Evolutionary conservation across 2,329 filamentous ascomycete species (phyloP), one percentile per base, ranked within the genome.

Genomic region (Cladophialophora carrionii): DNA sequence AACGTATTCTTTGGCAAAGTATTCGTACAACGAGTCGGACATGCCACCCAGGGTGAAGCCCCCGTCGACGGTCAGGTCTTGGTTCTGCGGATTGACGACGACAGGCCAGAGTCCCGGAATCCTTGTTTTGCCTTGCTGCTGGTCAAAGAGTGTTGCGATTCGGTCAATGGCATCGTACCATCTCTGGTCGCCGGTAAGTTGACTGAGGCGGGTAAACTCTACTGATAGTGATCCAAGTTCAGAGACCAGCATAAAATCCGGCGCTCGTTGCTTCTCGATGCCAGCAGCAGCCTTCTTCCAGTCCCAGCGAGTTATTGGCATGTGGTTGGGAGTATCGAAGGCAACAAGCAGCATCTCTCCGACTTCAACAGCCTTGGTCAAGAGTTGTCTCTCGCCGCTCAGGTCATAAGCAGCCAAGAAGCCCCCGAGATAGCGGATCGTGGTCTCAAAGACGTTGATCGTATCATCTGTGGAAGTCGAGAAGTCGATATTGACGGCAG

Each of bases 1-100:
- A 5, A 94, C 78, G 73, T 89, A 89, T 79, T 92, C 81, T 73
- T 87, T 86, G 0, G 83, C 82, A 14, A 87, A 74, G 68, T 85
- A 86, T 69, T 86, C 84, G 69, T 86, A 86, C 0, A 83, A 74
- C 6, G 82, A 85, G 72, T 86, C 84, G 2, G 81, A 79, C 78
- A 83, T 81, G 12, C 79, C 83, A n/a, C 84, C 84, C 64, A 87
- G 77, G 0, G 83, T 83, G 71, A 83, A 87, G 31, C 60, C 12
- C 24, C 34, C n/a, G 14, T 48, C 55, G 4, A 31, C 4, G 8
- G 34, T 29, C 32, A 37, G 55, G 12, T 52, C 24, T 52, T 52
- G 20, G 6, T 49, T 22, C 17, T 26, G 14, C 2, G 65, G 52
- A 43, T 43, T 52, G 48, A 78, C 62, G 5, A 70, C 64, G 0